Conservation (phyloP, 192 early-diverging fungal genomes). For the Coemansia sp. region DNA sequence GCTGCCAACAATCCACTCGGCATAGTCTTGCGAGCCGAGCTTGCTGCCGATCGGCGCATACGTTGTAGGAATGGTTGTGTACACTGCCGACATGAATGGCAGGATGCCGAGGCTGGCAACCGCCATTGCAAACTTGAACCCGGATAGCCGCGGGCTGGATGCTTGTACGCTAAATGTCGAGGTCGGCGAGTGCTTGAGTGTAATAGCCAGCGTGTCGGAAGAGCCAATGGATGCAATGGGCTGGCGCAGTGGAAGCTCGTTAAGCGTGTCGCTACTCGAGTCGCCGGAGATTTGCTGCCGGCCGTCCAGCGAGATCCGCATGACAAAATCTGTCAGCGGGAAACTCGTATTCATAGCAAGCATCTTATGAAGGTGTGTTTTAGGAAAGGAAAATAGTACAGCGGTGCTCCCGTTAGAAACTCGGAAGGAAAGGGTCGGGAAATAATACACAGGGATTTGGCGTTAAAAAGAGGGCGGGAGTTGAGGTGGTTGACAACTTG, state of each 20-base stretch:
- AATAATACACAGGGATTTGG: too few relatives aligned
- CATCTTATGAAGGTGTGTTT: too few relatives aligned
- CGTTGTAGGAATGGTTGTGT: slow-evolving; percentile 71
- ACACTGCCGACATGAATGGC: slow-evolving; percentile 26
- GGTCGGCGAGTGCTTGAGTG: neutral
- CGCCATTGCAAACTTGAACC: slow-evolving; percentile 24
- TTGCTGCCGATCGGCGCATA: slow-evolving; percentile 67
- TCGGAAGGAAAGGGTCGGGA: too few relatives aligned
- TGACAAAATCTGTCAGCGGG: neutral
- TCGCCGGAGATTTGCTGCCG: neutral
- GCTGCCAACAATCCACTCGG: slow-evolving; percentile 77
- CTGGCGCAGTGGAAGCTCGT: neutral
- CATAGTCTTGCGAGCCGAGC: slow-evolving; percentile 59
- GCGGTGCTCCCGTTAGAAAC: too few relatives aligned
- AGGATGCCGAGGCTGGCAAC: slow-evolving; percentile 35
- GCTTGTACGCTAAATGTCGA: neutral
- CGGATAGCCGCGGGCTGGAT: slow-evolving; percentile 6
- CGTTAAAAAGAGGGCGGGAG: too few relatives aligned
- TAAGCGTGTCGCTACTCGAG: neutral
- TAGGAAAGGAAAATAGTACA: too few relatives aligned
- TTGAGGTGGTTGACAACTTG: too few relatives aligned
- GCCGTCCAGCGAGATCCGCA: slow-evolving; percentile 1
- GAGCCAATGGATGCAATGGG: neutral
- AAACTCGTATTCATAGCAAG: neutral
- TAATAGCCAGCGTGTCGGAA: neutral